Evolutionary conservation across 1,284 basidiomycete species (phyloP), one percentile per base, ranked within the genome.

Genomic region (Ustilago curta): DNA sequence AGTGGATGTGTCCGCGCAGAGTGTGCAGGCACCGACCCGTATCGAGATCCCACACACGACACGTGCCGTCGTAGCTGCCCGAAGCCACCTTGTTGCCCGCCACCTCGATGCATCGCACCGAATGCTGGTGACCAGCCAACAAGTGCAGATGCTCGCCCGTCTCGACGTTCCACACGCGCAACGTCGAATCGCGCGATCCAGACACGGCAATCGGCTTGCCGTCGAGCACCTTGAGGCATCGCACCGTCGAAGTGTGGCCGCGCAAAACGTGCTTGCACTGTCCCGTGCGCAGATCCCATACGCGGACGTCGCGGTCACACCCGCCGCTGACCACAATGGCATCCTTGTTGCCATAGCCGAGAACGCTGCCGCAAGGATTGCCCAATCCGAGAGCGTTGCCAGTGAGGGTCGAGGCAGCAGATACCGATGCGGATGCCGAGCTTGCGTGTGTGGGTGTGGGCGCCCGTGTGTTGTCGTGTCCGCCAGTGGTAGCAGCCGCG

Each of bases 141-240:
- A 91, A 87, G 47, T 91, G 90, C 29, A 95, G 83, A 52, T 90
- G 86, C 32, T 87, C 86, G 0, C 96, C 96, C 8, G 87, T 88
- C 83, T 93, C 91, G 53, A 99, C 89, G 84, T 99, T 93, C 96
- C 96, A 99, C 0, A 97, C 93, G 0, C 94, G 89, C 56, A 98
- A 83, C 1, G 93, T 94, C 23, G 89, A 88, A 60, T 82, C 77
- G 18, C 96, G 89, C 42, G 94, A 93, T 53, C 95, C 96, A 0
- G 93, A 92, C 23, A 98, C 90, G 2, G 93, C 94, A 51, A 97
- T 89, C 0, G 96, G 94, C 5, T 93, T 89, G 44, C 91, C 91
- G 80, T 95, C 91, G 43, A 98, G 87, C 16, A 95, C 92, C 78
- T 93, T 93, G 63, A 97, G 88, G 84, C 94, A 97, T 31, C 96